Percentiles rank a stretch among this genome's conserved stretches.
Conservation (phyloP, 805 yeast species). For the Sungouiella blattae region DNA sequence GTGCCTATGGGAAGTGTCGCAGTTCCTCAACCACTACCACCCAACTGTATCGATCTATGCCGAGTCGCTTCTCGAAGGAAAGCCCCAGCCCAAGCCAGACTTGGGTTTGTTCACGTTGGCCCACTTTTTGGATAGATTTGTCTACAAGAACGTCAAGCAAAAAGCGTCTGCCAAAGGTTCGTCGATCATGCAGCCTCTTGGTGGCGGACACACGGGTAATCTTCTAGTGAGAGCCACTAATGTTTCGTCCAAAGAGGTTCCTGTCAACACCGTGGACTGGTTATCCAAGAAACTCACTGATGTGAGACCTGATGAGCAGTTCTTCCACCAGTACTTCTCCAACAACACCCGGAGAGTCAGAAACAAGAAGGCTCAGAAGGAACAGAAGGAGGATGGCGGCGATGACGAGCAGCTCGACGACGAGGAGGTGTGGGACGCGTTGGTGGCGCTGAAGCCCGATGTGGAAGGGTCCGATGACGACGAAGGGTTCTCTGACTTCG, state of each 20-base stretch:
- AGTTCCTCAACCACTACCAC: constrained; percentile 78
- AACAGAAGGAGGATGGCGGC: constrained; percentile 29
- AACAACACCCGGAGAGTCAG: constrained; percentile 39
- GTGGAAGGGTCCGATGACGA: constrained; percentile 45
- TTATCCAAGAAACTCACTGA: constrained; percentile 55
- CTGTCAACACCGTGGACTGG: constrained; percentile 89
- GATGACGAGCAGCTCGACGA: constrained; percentile 52
- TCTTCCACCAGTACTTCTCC: constrained; percentile 82
- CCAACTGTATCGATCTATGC: constrained; percentile 89
- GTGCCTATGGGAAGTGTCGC: constrained; percentile 82
- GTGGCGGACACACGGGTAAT: constrained; percentile 75
- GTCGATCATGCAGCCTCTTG: constrained; percentile 96
- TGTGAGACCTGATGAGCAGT: constrained; percentile 81
- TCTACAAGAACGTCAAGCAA: constrained; percentile 86
- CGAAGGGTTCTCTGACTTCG: constrained; percentile 36
- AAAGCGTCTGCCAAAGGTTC: constrained; percentile 73
- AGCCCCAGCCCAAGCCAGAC: constrained; percentile 71
- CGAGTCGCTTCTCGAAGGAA: constrained; percentile 51
- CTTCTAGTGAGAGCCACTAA: constrained; percentile 64
- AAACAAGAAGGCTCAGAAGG: constrained; percentile 16
- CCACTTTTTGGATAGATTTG: constrained; percentile 93
- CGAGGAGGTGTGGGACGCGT: constrained; percentile 77
- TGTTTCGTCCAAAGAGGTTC: constrained; percentile 42
- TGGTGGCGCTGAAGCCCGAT: constrained; percentile 71
- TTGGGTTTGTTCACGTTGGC: constrained; percentile 80